phyloP scores from a whole-genome alignment of 208 protist species.

The Leishmania martiniquensis region DNA sequence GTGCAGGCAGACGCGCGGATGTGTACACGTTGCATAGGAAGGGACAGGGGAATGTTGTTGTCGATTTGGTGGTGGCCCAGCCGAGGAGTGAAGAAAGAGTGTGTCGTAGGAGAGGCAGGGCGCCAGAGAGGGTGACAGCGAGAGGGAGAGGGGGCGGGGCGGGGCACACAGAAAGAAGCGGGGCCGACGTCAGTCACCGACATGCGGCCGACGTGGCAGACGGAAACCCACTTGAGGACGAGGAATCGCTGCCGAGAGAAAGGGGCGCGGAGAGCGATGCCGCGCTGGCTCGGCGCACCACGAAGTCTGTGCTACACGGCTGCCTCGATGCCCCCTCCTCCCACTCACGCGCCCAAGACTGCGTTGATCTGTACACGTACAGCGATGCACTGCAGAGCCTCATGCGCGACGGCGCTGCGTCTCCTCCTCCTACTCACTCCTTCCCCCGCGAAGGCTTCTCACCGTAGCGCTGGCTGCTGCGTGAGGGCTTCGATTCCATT shows the following conservation, averaged over 20 bases:
- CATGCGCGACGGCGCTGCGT: neutral
- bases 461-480: neutral
- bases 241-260: neutral
- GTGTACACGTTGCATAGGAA: neutral
- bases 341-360: neutral
- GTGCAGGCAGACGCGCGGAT: neutral
- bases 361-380: too few species aligned
- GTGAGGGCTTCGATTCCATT: neutral
- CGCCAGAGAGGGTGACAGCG: neutral
- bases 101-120: neutral
- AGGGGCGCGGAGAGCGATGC: neutral
- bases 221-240: neutral
- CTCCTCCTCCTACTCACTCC: neutral
- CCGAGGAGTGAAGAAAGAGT: neutral
- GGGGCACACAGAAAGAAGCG: neutral
- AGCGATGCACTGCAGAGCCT: neutral
- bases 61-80: neutral
- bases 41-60: neutral
- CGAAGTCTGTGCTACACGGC: neutral
- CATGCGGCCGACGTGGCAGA: neutral
- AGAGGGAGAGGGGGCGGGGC: neutral
- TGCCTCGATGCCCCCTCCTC: neutral
- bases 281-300: neutral
- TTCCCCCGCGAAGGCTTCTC: neutral
- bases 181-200: neutral